Evolutionary conservation across 1,139 yeast genomes (phyloP).

Genomic region (Kluyveromyces sp.): DNA sequence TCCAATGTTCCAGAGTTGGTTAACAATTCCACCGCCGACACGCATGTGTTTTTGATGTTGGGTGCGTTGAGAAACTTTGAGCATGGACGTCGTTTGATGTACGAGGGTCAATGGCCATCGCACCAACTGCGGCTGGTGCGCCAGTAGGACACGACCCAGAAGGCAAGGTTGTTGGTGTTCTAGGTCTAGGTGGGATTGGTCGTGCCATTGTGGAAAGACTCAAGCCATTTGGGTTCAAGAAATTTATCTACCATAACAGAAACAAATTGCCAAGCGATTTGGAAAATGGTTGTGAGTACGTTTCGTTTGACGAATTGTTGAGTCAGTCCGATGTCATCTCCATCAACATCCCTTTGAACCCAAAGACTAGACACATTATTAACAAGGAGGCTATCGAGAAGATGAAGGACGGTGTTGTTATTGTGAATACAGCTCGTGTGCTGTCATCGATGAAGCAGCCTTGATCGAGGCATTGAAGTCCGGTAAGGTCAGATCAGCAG

Average conservation of each 20-base stretch:
- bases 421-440: constrained; percentile 67
- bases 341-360: constrained; percentile 55
- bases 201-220: constrained; percentile 56
- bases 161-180: constrained; percentile 54
- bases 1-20: constrained; percentile 69
- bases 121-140: constrained; percentile 36
- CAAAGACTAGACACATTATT: constrained; percentile 51
- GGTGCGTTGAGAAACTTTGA: constrained; percentile 64
- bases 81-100: constrained; percentile 39
- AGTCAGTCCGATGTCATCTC: constrained; percentile 49
- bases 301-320: constrained; percentile 49
- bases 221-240: constrained; percentile 56
- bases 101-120: constrained; percentile 52
- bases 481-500: constrained; percentile 68
- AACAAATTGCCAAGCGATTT: constrained; percentile 43
- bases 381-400: constrained; percentile 43
- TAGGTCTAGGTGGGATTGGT: constrained; percentile 78
- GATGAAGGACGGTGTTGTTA: constrained; percentile 58
- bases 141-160: constrained; percentile 53
- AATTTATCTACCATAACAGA: constrained; percentile 56
- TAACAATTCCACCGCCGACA: constrained; percentile 76
- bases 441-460: constrained; percentile 61
- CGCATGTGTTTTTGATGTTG: constrained; percentile 58
- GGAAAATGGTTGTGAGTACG: constrained; percentile 50
- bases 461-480: constrained; percentile 52